phyloP scores from a whole-genome alignment of 148 eudicot genomes.

The Tetragonia tetragonoides region DNA sequence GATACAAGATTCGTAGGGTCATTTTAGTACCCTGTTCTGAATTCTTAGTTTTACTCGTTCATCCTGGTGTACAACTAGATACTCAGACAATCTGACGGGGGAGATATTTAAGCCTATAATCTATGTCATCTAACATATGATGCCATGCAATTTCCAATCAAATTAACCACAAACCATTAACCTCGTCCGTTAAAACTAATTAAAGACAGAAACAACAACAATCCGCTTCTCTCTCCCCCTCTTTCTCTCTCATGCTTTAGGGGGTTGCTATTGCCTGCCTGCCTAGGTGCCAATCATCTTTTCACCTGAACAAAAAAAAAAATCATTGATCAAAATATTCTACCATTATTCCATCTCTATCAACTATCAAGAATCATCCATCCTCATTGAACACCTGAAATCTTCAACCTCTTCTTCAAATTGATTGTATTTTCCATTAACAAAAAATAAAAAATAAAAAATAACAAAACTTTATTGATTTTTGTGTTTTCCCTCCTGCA shows the following conservation, averaged over 20 bases:
- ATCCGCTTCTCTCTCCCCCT: conserved; percentile 19
- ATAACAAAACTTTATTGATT: not conserved
- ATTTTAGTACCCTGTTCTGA: no score
- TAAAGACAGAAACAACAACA: conserved; percentile 22
- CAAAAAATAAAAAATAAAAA: no score
- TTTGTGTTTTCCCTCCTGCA: not conserved
- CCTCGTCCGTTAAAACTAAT: conserved; percentile 12
- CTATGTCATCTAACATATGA: not conserved
- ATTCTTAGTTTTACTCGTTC: no score
- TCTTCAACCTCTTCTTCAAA: not conserved
- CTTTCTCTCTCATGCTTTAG: not conserved
- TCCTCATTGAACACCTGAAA: not conserved
- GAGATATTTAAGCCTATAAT: no score
- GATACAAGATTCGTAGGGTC: no score
- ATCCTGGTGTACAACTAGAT: no score
- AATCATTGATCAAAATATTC: not conserved
- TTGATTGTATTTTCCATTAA: not conserved
- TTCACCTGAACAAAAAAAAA: not conserved
- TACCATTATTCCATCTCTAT: not conserved
- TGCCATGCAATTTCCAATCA: not conserved
- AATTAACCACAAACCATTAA: not conserved
- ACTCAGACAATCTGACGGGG: no score
- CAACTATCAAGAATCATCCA: no score
- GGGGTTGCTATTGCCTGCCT: not conserved
- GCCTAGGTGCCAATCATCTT: conserved; percentile 11